phyloP scores from a whole-genome alignment of 805 yeast species.

The Lipomyces chichibuensis region DNA sequence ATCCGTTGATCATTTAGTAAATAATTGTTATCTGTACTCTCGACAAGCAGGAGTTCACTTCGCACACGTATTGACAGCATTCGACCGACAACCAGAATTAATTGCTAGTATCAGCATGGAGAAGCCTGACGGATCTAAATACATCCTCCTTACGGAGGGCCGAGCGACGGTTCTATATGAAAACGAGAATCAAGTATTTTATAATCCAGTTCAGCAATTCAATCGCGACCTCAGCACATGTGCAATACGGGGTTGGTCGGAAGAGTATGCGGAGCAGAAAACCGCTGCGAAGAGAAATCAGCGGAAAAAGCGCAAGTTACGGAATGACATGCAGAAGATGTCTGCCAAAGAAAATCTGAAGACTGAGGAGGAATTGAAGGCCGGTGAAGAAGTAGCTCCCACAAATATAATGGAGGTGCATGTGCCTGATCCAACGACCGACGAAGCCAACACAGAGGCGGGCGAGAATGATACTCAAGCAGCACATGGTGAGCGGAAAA shows the following conservation, averaged over 20 bases:
- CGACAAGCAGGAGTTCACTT: background rate
- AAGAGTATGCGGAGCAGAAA: constrained; percentile 53
- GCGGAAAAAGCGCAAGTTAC: constrained; percentile 26
- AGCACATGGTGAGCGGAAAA: background rate
- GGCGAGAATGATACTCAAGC: constrained; percentile 26
- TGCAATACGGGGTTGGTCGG: constrained; percentile 85
- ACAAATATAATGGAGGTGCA: constrained; percentile 14
- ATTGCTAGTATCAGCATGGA: background rate
- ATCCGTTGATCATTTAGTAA: background rate
- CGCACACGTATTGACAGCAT: background rate
- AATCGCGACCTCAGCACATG: constrained; percentile 87
- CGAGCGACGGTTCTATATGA: constrained; percentile 81
- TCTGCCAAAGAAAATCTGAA: constrained; percentile 14
- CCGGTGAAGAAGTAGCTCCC: background rate
- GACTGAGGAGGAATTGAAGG: constrained; percentile 18
- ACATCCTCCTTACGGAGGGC: constrained; percentile 61
- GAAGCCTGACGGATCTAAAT: constrained; percentile 14
- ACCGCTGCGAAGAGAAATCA: constrained; percentile 40
- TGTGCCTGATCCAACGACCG: constrained; percentile 1
- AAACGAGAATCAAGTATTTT: constrained; percentile 81
- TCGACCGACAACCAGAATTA: background rate
- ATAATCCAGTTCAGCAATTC: constrained; percentile 95
- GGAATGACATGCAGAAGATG: constrained; percentile 17
- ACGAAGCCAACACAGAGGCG: constrained; percentile 6
- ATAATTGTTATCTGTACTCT: background rate